Evolutionary conservation across 345 rosid species (phyloP).

Genomic region (Boechera divaricarpa): DNA sequence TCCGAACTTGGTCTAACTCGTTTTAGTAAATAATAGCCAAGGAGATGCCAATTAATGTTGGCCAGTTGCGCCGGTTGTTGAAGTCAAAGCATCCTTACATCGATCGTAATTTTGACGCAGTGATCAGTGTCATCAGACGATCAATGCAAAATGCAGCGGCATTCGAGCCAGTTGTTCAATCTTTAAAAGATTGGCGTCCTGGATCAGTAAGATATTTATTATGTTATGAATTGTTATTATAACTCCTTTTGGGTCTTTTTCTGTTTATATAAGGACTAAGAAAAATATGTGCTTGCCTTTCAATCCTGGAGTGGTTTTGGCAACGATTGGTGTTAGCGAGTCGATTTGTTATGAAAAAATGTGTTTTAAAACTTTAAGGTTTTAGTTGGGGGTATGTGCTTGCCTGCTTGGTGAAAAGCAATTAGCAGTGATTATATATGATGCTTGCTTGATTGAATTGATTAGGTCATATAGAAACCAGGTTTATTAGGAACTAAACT

Average conservation of each 20-base stretch:
- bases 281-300: neutral
- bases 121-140: slow-evolving; percentile 66
- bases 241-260: slow-evolving; percentile 14
- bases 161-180: slow-evolving; percentile 69
- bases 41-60: slow-evolving; percentile 72
- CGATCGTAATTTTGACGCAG: slow-evolving; percentile 65
- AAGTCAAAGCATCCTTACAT: slow-evolving; percentile 70
- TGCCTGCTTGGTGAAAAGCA: neutral
- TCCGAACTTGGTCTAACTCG: slow-evolving; percentile 19
- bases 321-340: neutral
- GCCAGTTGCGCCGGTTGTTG: slow-evolving; percentile 61
- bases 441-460: neutral
- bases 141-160: slow-evolving; percentile 70
- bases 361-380: neutral
- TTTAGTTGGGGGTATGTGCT: slow-evolving; percentile 8
- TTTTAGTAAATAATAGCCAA: slow-evolving; percentile 58
- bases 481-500: neutral
- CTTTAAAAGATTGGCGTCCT: slow-evolving; percentile 48
- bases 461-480: neutral
- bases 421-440: neutral
- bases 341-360: neutral
- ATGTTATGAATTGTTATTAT: neutral
- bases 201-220: slow-evolving; percentile 53
- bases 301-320: neutral
- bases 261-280: slow-evolving; percentile 6